phyloP scores from a whole-genome alignment of 805 yeast species.

The Scheffersomyces stipitis region DNA sequence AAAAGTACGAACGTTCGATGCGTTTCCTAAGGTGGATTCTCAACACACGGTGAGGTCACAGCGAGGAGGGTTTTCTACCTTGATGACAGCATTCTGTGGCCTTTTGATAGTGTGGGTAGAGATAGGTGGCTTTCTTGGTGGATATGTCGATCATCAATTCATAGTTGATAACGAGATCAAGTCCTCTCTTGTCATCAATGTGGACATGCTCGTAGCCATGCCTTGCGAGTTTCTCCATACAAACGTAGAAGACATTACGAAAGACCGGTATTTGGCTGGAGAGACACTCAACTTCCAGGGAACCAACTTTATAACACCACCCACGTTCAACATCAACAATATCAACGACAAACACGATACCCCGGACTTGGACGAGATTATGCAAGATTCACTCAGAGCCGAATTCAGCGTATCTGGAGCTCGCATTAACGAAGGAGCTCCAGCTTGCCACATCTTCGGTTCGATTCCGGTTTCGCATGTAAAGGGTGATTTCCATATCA shows the following conservation, averaged over 20 bases:
- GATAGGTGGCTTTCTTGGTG: slow-evolving; percentile 81
- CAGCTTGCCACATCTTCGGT: slow-evolving; percentile 88
- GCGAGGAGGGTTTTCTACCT: slow-evolving; percentile 74
- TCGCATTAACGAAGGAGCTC: slow-evolving; percentile 51
- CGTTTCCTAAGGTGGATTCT: slow-evolving; percentile 46
- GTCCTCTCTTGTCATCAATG: slow-evolving; percentile 62
- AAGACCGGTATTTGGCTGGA: slow-evolving; percentile 74
- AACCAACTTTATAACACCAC: slow-evolving; percentile 54
- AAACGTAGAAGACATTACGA: slow-evolving; percentile 73
- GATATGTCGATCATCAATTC: slow-evolving; percentile 75
- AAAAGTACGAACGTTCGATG: slow-evolving; percentile 46
- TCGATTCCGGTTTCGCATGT: slow-evolving; percentile 82
- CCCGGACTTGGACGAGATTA: slow-evolving; percentile 65
- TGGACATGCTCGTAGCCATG: slow-evolving; percentile 80
- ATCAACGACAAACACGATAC: slow-evolving; percentile 47
- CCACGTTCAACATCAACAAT: slow-evolving; percentile 44
- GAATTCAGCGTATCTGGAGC: slow-evolving; percentile 51
- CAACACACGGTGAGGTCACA: slow-evolving; percentile 68
- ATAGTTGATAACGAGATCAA: slow-evolving; percentile 63
- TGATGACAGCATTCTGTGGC: slow-evolving; percentile 60
- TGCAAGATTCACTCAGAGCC: slow-evolving; percentile 66
- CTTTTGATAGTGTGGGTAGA: slow-evolving; percentile 79
- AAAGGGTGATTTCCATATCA: slow-evolving; percentile 80
- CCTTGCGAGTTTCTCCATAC: slow-evolving; percentile 79
- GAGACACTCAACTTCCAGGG: slow-evolving; percentile 76